These are phyloP conservation scores for Coniochaeta pulveracea DNA, from an alignment of 2,329 filamentous ascomycete species.

Conservation along the genomic window DNA sequence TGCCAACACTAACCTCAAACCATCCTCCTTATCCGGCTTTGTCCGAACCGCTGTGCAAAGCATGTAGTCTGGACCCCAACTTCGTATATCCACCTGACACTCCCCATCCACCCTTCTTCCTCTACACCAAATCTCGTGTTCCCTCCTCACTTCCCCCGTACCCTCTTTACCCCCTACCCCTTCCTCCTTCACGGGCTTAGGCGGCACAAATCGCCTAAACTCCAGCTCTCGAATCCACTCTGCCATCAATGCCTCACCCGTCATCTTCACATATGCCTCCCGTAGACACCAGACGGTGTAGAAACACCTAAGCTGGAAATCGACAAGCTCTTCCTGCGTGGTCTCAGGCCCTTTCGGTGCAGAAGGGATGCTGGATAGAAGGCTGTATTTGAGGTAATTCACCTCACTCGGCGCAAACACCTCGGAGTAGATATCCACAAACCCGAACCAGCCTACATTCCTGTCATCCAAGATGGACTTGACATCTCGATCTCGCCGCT, in stretches of 20 bases:
- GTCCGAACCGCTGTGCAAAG: slow-evolving; percentile 38
- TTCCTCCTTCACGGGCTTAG: slow-evolving; percentile 20
- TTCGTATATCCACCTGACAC: slow-evolving; percentile 29
- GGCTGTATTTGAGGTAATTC: slow-evolving; percentile 43
- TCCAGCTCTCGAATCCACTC: slow-evolving; percentile 61
- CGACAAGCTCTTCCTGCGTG: slow-evolving; percentile 29
- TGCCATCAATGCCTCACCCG: slow-evolving; percentile 65
- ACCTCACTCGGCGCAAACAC: slow-evolving; percentile 56
- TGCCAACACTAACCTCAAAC: slow-evolving; percentile 24
- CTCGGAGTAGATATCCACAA: slow-evolving; percentile 61
- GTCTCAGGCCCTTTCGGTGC: slow-evolving; percentile 12
- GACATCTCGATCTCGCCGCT: slow-evolving; percentile 53
- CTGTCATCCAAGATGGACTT: slow-evolving; percentile 35
- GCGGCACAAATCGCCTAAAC: slow-evolving; percentile 52
- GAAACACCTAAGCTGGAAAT: slow-evolving; percentile 56
- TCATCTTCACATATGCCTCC: slow-evolving; percentile 76
- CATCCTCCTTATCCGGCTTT: slow-evolving; percentile 22
- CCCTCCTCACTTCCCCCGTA: slow-evolving; percentile 17
- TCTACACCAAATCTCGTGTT: slow-evolving; percentile 26
- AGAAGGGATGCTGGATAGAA: slow-evolving; percentile 15
- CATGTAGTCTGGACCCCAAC: slow-evolving; percentile 40
- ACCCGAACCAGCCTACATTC: slow-evolving; percentile 57
- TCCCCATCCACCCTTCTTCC: slow-evolving; percentile 24
- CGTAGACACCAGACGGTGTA: slow-evolving; percentile 72
- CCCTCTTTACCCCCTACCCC: slow-evolving; percentile 9